Evolutionary conservation across 495 filamentous ascomycete genomes (phyloP).

Genomic region (Pseudevernia furfuracea): DNA sequence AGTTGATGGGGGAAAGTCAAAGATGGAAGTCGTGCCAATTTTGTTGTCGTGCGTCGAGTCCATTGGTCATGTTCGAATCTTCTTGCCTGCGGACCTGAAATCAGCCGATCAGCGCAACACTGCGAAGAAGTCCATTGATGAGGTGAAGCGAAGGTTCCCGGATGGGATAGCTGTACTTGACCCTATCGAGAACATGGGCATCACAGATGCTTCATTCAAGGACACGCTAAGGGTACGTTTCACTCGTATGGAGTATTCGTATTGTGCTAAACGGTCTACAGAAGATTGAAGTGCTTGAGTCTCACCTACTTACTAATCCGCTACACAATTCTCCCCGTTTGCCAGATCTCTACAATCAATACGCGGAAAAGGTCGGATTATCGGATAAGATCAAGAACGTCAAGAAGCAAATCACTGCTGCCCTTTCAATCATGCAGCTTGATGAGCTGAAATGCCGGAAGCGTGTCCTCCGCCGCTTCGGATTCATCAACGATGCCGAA

Average conservation of each 20-base stretch:
- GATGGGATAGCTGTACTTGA: slow-evolving; percentile 84
- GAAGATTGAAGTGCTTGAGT: slow-evolving; percentile 96
- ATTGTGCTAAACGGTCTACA: slow-evolving; percentile 26
- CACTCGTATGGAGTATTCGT: neutral
- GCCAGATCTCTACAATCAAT: slow-evolving; percentile 72
- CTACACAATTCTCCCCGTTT: slow-evolving; percentile 82
- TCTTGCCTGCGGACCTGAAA: slow-evolving; percentile 66
- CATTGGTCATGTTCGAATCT: slow-evolving; percentile 69
- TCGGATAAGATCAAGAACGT: slow-evolving; percentile 69
- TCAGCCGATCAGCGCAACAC: slow-evolving; percentile 52
- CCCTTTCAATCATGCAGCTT: slow-evolving; percentile 77
- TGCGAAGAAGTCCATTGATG: slow-evolving; percentile 60
- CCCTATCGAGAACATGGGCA: slow-evolving; percentile 90
- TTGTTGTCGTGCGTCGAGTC: slow-evolving; percentile 73
- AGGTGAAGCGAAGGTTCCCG: slow-evolving; percentile 78
- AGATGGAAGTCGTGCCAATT: slow-evolving; percentile 80
- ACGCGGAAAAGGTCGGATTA: slow-evolving; percentile 69
- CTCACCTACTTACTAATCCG: slow-evolving; percentile 78
- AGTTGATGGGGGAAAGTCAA: slow-evolving; percentile 53
- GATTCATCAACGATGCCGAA: slow-evolving; percentile 89
- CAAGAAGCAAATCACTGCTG: slow-evolving; percentile 78
- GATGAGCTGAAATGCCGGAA: slow-evolving; percentile 95
- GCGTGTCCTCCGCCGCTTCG: slow-evolving; percentile 90
- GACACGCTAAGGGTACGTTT: slow-evolving; percentile 65
- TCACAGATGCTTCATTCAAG: slow-evolving; percentile 87